These are phyloP conservation scores for Hyaloscypha finlandica DNA, from an alignment of 495 filamentous ascomycete genomes.

Conservation along the genomic window DNA sequence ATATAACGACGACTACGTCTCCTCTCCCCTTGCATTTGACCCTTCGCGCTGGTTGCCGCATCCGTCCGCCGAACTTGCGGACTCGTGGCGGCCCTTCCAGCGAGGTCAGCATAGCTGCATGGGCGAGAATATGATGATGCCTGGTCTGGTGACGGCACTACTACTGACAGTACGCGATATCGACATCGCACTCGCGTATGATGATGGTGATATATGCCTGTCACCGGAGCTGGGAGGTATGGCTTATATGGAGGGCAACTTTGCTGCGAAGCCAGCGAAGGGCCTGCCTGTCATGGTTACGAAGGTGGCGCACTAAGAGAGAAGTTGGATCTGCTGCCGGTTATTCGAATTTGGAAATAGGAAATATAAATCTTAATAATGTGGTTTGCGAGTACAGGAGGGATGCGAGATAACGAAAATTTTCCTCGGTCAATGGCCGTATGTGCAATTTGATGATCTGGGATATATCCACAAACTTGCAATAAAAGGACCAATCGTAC, in stretches of 20 bases:
- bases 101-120: constrained; percentile 11
- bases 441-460: no score
- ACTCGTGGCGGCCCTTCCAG: background rate
- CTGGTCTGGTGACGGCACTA: constrained; percentile 5
- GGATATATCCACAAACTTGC: no score
- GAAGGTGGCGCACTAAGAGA: background rate
- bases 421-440: no score
- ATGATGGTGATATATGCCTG: constrained; percentile 2
- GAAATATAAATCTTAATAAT: no score
- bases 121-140: constrained; percentile 17
- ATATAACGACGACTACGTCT: background rate
- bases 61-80: constrained; percentile 2
- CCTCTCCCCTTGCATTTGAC: background rate
- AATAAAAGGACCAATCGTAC: no score
- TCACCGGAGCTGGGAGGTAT: constrained; percentile 3
- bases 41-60: constrained; percentile 1
- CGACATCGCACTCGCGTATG: constrained; percentile 9
- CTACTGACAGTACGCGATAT: constrained; percentile 12
- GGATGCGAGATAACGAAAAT: no score
- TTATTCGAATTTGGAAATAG: background rate
- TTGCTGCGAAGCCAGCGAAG: constrained; percentile 10
- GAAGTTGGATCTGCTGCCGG: background rate
- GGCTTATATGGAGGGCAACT: constrained; percentile 9
- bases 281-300: constrained; percentile 6
- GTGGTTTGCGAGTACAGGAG: no score